phyloP scores from a whole-genome alignment of 2,329 filamentous ascomycete genomes.

The Plectosphaerella plurivora region DNA sequence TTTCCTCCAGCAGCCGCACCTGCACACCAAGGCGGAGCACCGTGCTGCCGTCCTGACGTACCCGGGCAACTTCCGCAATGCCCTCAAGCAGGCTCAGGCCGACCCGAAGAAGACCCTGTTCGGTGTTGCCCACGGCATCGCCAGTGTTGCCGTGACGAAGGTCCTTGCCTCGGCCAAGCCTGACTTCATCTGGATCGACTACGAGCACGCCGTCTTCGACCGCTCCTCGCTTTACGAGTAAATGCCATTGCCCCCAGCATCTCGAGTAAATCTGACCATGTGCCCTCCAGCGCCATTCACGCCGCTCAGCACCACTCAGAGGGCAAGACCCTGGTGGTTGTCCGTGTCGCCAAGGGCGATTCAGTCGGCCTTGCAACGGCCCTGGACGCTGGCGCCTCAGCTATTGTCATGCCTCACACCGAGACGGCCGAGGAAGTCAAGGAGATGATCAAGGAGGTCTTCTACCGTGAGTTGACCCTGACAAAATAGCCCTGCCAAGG shows the following conservation, averaged over 20 bases:
- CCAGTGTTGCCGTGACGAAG: constrained; percentile 12
- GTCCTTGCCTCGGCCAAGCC: constrained; percentile 10
- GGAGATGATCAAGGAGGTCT: constrained; percentile 13
- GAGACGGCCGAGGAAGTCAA: constrained; percentile 15
- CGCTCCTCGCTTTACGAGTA: constrained; percentile 10
- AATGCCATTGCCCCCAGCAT: not conserved
- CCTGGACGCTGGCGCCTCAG: constrained; percentile 15
- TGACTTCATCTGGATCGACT: constrained; percentile 15
- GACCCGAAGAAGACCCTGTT: constrained; percentile 12
- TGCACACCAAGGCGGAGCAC: constrained; percentile 9
- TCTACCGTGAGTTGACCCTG: constrained; percentile 12
- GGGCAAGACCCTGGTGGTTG: constrained; percentile 14
- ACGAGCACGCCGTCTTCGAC: constrained; percentile 11
- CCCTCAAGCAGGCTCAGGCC: constrained; percentile 7
- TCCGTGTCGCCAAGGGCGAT: constrained; percentile 15
- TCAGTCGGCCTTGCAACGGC: constrained; percentile 12
- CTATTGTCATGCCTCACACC: constrained; percentile 15
- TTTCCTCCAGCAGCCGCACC: constrained; percentile 9
- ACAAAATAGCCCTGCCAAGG: not conserved
- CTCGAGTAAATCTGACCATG: not conserved
- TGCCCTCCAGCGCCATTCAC: constrained; percentile 10
- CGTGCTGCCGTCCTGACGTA: constrained; percentile 11
- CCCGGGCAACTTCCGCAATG: constrained; percentile 9
- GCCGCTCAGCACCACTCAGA: constrained; percentile 17
- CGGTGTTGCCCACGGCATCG: constrained; percentile 11